Evolutionary conservation across 805 yeast genomes (phyloP), one percentile per base, ranked within the genome.

Genomic region (Wickerhamomyces chambardii): DNA sequence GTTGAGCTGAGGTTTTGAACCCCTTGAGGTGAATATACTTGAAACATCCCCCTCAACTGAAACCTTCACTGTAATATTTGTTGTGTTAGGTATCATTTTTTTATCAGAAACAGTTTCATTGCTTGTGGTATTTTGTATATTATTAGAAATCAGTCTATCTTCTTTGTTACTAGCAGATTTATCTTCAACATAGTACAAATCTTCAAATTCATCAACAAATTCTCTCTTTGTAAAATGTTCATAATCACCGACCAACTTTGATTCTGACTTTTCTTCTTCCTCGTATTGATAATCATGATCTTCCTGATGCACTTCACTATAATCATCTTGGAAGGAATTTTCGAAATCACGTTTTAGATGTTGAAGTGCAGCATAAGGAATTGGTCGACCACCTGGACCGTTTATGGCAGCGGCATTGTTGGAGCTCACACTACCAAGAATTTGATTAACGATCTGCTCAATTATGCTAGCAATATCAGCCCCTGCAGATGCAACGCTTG

Each of bases 401-500:
- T 34, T 21, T 17, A 22, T 10, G 22, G 31, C 15, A 29, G 31
- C 31, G 32, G 35, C 32, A 33, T 28, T 17, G 48, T 37, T 21
- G 42, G 10, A 19, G 10, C 22, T 19, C 22, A 40, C 24, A 21
- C 36, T 33, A 24, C 39, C 34, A 19, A 37, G 30, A 3, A 36
- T 33, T 12, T 32, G 39, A 21, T 31, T 34, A 12, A 35, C 16
- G 17, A 31, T 31, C 12, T 41, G 31, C 16, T 28, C 35, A 6
- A 35, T 31, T 11, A 38, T 26, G 27, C 36, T 28, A 5, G 36
- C 28, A 10, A 33, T 35, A 10, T 33, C 25, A 30, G 31, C 24
- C 7, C 24, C 28, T 25, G 46, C 47, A 27, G 48, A 41, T 15
- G 47, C 39, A 10, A 36, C 37, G 12, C 37, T 33, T 17, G 33